Evolutionary conservation across 2,329 filamentous ascomycete species (phyloP), one percentile per base, ranked within the genome.

Genomic region (Arthrobotrys iridis): DNA sequence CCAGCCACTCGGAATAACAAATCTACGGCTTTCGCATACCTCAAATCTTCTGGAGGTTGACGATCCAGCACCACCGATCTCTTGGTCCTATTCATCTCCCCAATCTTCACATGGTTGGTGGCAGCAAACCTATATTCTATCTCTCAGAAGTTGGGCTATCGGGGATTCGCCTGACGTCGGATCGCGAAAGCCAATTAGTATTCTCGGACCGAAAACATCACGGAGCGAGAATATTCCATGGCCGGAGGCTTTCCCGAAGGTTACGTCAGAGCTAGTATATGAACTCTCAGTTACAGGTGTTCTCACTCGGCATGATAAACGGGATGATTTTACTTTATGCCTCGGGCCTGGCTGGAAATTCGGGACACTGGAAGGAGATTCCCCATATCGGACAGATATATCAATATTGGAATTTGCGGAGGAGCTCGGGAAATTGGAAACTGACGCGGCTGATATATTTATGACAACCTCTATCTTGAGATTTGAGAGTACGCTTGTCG

Each of bases 31-130:
- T 0, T 74, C 70, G 30, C 55, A 60, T 20, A 74, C 70, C 3
- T 60, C 70, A 1, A 74, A 74, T 13, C 26, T 67, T 5, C 18
- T 37, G 8, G 62, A 45, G 30, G 63, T 74, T 1, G 70, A 74
- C 26, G 55, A 63, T 46, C 41, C 55, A 13, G 28, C 43, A 0
- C 70, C 70, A 4, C 59, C 62, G 20, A 63, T 74, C 24, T 74
- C 70, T 15, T 74, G 70, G 70, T 67, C 62, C 2, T 74, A 74
- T 35, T 74, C 70, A 3, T 55, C 55, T 8, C 70, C 70, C 1
- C 18, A 26, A 3, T 40, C 55, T 8, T 67, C 62, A 6, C 26
- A 60, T n/a, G 33, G 30, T 20, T 74, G 70, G 70, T 40, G 55
- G 45, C 70, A 74, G 30, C 43, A 67, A 28, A 67, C 52, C 6